Conservation (phyloP, 2,329 filamentous ascomycete genomes). For the Xylariaceae sp. region DNA sequence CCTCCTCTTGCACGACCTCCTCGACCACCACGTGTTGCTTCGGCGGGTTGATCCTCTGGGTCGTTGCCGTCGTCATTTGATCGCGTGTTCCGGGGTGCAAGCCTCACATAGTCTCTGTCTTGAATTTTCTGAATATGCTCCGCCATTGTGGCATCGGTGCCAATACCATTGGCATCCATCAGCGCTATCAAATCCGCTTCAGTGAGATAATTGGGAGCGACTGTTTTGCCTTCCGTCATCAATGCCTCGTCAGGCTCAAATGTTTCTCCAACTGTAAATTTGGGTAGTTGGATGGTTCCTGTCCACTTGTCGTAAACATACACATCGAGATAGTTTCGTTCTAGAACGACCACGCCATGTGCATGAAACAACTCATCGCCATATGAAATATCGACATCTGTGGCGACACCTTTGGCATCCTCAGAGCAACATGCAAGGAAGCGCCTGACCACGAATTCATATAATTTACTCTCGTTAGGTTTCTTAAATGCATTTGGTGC, state of each 20-base stretch:
- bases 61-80: conserved; percentile 37
- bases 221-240: conserved; percentile 88
- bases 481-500: conserved; percentile 58
- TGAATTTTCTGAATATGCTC: conserved; percentile 98
- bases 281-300: conserved; percentile 75
- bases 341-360: conserved; percentile 77
- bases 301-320: conserved; percentile 98
- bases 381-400: conserved; percentile 79
- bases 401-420: conserved; percentile 82
- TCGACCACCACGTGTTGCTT: conserved; percentile 40
- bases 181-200: conserved; percentile 92
- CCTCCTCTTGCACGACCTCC: conserved; percentile 49
- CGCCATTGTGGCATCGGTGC: conserved; percentile 97
- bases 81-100: conserved; percentile 44
- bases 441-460: conserved; percentile 86
- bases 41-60: conserved; percentile 35
- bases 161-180: conserved; percentile 98
- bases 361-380: conserved; percentile 79
- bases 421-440: conserved; percentile 96
- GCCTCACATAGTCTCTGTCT: conserved; percentile 78
- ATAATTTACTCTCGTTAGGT: conserved; percentile 72
- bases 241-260: conserved; percentile 87
- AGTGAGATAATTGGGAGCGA: conserved; percentile 79
- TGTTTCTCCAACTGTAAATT: conserved; percentile 71
- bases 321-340: conserved; percentile 90